phyloP scores from a whole-genome alignment of 768 basidiomycete species.

The Termitomyces sp. region DNA sequence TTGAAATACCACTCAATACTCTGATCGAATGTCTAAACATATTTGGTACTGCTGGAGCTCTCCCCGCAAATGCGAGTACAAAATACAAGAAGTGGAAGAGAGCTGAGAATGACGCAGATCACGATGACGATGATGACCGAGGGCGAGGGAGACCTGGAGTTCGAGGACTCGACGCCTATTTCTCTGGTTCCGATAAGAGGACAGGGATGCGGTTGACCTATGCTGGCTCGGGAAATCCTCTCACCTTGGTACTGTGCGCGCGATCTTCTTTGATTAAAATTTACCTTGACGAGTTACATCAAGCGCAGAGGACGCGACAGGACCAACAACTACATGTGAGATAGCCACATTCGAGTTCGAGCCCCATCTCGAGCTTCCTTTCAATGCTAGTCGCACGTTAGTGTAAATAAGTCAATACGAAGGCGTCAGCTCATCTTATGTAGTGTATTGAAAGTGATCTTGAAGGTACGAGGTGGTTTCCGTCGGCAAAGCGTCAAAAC shows the following conservation, averaged over 20 bases:
- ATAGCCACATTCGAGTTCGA: constrained; percentile 84
- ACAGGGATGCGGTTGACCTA: constrained; percentile 88
- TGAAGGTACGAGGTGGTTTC: constrained; percentile 49
- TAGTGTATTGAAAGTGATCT: constrained; percentile 76
- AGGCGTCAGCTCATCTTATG: neutral
- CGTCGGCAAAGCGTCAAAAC: neutral
- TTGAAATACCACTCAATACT: constrained; percentile 81
- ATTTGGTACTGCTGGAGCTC: constrained; percentile 73
- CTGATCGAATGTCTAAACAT: constrained; percentile 90
- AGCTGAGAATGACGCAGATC: constrained; percentile 41
- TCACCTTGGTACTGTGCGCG: constrained; percentile 74
- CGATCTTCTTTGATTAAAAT: neutral
- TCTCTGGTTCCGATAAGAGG: constrained; percentile 50
- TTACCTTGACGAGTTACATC: neutral
- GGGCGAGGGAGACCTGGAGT: constrained; percentile 24
- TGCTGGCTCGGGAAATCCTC: constrained; percentile 67
- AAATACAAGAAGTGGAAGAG: constrained; percentile 46
- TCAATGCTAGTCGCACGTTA: constrained; percentile 62
- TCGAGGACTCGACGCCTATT: constrained; percentile 52
- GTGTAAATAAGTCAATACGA: constrained; percentile 9
- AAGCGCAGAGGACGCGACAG: constrained; percentile 73
- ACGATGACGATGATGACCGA: constrained; percentile 31
- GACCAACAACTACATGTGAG: constrained; percentile 85
- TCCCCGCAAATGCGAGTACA: constrained; percentile 23
- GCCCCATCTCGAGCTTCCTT: constrained; percentile 71